Base-by-base conservation (phyloP, 352 stramenopile genomes). In the Phytophthora quininea region DNA sequence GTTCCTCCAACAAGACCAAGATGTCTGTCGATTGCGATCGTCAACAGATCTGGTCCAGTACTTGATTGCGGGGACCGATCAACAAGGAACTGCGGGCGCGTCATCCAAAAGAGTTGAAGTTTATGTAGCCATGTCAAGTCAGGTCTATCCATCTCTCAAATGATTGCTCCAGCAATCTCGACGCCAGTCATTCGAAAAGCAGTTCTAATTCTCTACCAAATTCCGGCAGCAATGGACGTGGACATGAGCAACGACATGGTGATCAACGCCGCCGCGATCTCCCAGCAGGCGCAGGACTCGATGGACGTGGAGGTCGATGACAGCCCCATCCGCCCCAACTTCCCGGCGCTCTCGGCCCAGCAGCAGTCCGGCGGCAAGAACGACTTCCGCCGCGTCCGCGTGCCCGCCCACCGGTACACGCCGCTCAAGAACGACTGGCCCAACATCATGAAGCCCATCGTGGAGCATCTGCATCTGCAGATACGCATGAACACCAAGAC, bases 401-500 rank as follows among this genome's bases (percentile, higher is more conserved):
- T 98, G 76, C 97, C 97, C 4, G 85, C 96, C 12, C 95, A 99
- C 78, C 91, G 97, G 53, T 99, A 99, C 77, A 99, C 97, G 46
- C 98, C 98, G 55, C 86, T 99, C n/a, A 96, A 98, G 63, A 98
- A 99, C 66, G 91, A 98, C 74, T 99, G 98, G 98, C 94, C 98
- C 57, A 97, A 98, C 75, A 97, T 99, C 64, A 94, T 99, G 72
- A 98, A 96, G 54, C 98, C 98, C n/a, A 88, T 99, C 42, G 97
- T 99, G 32, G 92, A 99, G 83, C 98, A 99, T 75, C 80, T 99
- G 67, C 98, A 98, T 75, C 86, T 99, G 46, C 91, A 96, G 72
- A 98, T 99, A 61, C 90, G 97, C 56, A 99, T 99, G 91, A 99
- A 99, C 82, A 98, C 96, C 37, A 99, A 99, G 82, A 98, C 96